Conservation (phyloP, 129 eudicot genomes). For the Artemisia argyi region DNA sequence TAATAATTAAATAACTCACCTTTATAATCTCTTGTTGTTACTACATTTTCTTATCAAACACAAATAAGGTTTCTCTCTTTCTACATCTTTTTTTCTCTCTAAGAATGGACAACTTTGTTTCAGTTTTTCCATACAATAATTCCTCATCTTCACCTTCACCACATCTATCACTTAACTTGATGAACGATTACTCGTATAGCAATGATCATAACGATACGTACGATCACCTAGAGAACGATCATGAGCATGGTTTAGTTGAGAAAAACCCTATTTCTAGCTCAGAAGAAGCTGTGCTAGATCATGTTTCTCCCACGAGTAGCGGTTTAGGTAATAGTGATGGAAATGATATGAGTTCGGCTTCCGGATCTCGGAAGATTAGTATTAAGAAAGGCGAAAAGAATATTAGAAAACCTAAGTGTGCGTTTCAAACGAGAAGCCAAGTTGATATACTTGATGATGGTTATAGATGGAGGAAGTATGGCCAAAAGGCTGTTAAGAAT, state of each 20-base stretch:
- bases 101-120: conserved; percentile 41
- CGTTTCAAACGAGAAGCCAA: conserved; percentile 86
- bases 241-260: conserved; percentile 8
- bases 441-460: conserved; percentile 91
- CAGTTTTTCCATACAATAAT: conserved; percentile 25
- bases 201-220: neutral
- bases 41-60: conserved; percentile 10
- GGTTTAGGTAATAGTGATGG: conserved; percentile 29
- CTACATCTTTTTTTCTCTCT: neutral
- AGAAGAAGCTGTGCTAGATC: conserved; percentile 17
- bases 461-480: conserved; percentile 90
- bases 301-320: conserved; percentile 25
- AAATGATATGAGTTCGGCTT: conserved; percentile 13
- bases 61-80: neutral
- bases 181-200: conserved; percentile 15
- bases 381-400: conserved; percentile 53
- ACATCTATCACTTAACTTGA: conserved; percentile 32
- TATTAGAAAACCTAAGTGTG: conserved; percentile 57
- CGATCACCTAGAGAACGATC: conserved; percentile 20
- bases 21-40: conserved; percentile 19
- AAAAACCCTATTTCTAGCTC: conserved; percentile 20
- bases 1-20: conserved; percentile 9
- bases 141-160: conserved; percentile 36
- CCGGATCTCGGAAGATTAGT: conserved; percentile 32
- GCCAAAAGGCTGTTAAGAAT: conserved; percentile 82